Evolutionary conservation across 352 stramenopile genomes (phyloP), one percentile per base, ranked within the genome.

Genomic region (Pythium volutum): DNA sequence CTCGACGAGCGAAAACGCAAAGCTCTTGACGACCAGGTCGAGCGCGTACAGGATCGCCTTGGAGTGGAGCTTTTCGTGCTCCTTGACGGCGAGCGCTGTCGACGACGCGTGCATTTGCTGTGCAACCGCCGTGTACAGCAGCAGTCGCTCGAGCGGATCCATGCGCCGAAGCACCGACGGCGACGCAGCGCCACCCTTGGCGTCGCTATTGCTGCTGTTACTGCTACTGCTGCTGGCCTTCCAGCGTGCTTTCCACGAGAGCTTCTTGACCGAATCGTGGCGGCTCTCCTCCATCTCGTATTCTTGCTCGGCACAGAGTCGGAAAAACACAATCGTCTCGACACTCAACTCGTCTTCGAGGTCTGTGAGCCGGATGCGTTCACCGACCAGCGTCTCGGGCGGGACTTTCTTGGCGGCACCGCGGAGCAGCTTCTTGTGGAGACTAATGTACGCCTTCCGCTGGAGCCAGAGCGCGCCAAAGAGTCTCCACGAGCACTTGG

Each of bases 241-340:
- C 68, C 79, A 93, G 8, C 80, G 73, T 0, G 79, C 70, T 56
- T 89, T 93, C 84, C 84, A 93, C 5, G 74, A 67, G 3, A 91
- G 41, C 36, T 88, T 91, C 65, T 87, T 77, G 2, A 77, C 72
- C 3, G 83, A 91, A 62, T 89, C 81, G 9, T 84, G 59, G 0
- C 85, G 76, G 43, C 66, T 82, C 15, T 75, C 73, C 65, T 95
- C 83, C 50, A 89, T 56, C 41, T 89, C 82, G 9, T 82, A 55
- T 53, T 95, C 85, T 64, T 82, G 70, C 0, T 67, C 63, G 0
- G 83, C 81, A 55, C 85, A 95, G 14, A 87, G 36, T 2, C 85
- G 69, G 34, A 92, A 95, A 55, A 95, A 95, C 1, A 92, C 83
- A 57, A 95, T 88, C 1, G 80, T 89, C 0, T 89, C 74, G 2